Base-by-base conservation (phyloP, 2,329 filamentous ascomycete genomes). In the Claviceps paspali region DNA sequence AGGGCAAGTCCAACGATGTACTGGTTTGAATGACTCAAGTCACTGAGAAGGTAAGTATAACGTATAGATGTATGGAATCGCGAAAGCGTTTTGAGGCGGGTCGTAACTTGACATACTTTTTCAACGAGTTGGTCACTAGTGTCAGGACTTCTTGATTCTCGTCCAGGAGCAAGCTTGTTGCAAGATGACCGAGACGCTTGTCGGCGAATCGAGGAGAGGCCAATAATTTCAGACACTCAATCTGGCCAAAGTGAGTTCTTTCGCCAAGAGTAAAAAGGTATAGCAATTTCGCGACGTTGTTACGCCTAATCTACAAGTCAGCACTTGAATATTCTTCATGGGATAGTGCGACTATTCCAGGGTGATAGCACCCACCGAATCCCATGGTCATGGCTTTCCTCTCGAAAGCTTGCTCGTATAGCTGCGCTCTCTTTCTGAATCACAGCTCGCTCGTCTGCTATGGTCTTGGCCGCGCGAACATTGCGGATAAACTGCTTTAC, bases 401-500 rank as follows among this genome's bases (percentile, higher is more conserved):
- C 91, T 54, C 91, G 77, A 60, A 98, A 98, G 64, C 88, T 96
- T 49, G 91, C 86, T 62, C 91, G 76, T 56, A 98, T 98, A 33
- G 88, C 84, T 41, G 91, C 91, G 63, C 91, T 98, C 67, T 98
- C 91, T 63, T 98, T 98, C 55, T 96, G 91, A 45, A 98, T 92
- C 39, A 98, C 91, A 36, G 91, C 88, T 56, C 91, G 79, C 67
- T 98, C 91, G 63, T 98, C 91, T 58, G 92, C 92, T 56, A 98
- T 95, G 26, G 91, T 98, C 68, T 98, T 98, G 43, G 91, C 86
- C 43, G 91, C 88, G 59, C 91, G 85, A 57, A 98, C 91, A 64
- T 95, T 96, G 58, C 91, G 87, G 63, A 98, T 98, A 65, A 98
- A 98, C 66, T 96, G 91, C 68, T 98, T 98, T 60, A 98, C 91